Evolutionary conservation across 2,329 filamentous ascomycete species (phyloP), one percentile per base, ranked within the genome.

Genomic region (Bretziella fagacearum): DNA sequence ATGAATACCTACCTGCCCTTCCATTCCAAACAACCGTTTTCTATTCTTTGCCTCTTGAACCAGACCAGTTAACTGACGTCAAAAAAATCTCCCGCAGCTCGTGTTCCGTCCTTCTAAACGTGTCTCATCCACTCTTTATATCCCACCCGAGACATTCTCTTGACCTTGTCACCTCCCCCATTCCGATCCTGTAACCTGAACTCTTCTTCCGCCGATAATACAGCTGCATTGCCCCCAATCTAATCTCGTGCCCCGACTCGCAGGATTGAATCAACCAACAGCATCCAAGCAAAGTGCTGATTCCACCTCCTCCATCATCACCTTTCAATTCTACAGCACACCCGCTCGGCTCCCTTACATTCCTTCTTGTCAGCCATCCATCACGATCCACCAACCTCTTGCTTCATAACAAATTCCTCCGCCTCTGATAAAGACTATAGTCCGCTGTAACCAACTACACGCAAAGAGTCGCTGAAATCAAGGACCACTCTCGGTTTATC

Each of bases 241-340:
- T 7, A 20, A 39, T 20, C 35, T 39, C 18, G 17, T 18, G 23
- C 35, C 18, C 18, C 10, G 7, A 20, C 35, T 39, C 23, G 20
- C 35, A 39, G 35, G 35, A 39, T 39, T 20, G 17, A 39, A 39
- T 39, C 23, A n/a, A 20, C 35, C 35, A 39, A 18, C 15, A 33
- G 17, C 30, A 6, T n/a, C 30, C 30, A 6, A 20, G 23, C n/a
- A 39, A 39, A 39, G 35, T 18, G 3, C 18, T 10, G 18, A 39
- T 4, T 22, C 20, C 15, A 6, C 23, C 15, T 13, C 6, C 35
- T 22, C 20, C 18, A 39, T 39, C 35, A 39, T 11, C 23, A 6
- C 7, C 3, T 18, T 39, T 18, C 17, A 18, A 30, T 2, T 8
- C 20, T 39, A 39, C 35, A n/a, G n/a, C 17, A 39, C 35, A 2